These are phyloP conservation scores for Bjerkandera adusta DNA, from an alignment of 1,284 basidiomycete genomes.

Conservation along the genomic window DNA sequence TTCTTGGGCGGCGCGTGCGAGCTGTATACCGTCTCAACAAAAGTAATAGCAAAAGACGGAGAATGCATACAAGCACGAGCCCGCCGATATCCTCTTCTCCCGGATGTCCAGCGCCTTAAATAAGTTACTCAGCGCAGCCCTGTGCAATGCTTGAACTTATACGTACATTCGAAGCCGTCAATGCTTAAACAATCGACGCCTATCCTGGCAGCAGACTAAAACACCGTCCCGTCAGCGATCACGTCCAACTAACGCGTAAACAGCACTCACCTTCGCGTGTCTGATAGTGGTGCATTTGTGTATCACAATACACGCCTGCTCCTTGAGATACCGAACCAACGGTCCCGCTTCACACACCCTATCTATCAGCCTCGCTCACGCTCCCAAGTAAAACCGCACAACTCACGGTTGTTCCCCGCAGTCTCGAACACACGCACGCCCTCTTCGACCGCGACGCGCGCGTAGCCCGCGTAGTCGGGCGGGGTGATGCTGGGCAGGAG, in stretches of 20 bases:
- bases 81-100: slow-evolving; percentile 95
- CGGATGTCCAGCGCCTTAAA: slow-evolving; percentile 84
- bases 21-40: slow-evolving; percentile 38
- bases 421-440: slow-evolving; percentile 92
- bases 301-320: slow-evolving; percentile 73
- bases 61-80: slow-evolving; percentile 69
- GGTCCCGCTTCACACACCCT: slow-evolving; percentile 55
- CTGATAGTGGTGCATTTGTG: slow-evolving; percentile 92
- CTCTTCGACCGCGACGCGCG: slow-evolving; percentile 82
- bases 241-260: background rate
- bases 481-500: slow-evolving; percentile 88
- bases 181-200: slow-evolving; percentile 88
- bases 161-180: slow-evolving; percentile 84
- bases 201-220: slow-evolving; percentile 69
- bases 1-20: slow-evolving; percentile 87
- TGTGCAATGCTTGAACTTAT: background rate
- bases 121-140: background rate
- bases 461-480: slow-evolving; percentile 87
- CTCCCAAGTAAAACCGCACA: background rate
- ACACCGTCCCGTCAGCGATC: slow-evolving; percentile 2
- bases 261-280: slow-evolving; percentile 67
- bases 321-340: slow-evolving; percentile 82
- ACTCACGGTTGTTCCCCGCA: slow-evolving; percentile 85
- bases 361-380: background rate
- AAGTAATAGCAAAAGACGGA: background rate